Percentiles rank a stretch among this genome's conserved stretches.
Evolutionary conservation across 164 flowering plant genomes (phyloP).

Genomic region (Magnolia officinalis): DNA sequence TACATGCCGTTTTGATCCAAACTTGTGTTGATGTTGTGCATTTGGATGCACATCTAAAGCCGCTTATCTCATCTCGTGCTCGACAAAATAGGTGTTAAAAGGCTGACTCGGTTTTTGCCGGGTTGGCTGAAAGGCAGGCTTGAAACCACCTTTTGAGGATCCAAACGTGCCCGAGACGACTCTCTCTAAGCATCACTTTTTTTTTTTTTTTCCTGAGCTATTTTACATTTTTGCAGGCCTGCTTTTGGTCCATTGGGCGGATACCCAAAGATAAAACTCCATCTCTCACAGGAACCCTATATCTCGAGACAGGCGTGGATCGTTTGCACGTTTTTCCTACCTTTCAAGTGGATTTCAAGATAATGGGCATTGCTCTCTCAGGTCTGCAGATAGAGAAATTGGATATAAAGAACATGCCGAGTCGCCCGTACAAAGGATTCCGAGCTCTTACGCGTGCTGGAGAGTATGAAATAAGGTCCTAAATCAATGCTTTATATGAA

Average conservation of each 20-base stretch:
- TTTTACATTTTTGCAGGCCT: constrained; percentile 47
- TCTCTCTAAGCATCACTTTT: no score
- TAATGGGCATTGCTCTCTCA: constrained; percentile 91
- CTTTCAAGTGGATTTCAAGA: constrained; percentile 71
- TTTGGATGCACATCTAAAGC: no score
- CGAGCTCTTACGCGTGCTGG: constrained; percentile 85
- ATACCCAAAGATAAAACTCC: constrained; percentile 94
- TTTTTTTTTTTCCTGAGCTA: not conserved
- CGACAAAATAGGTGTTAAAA: no score
- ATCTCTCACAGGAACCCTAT: constrained; percentile 72
- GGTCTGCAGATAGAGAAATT: constrained; percentile 78
- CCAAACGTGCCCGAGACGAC: no score
- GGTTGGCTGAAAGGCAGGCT: no score
- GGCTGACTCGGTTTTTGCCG: no score
- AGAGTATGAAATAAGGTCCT: constrained; percentile 75
- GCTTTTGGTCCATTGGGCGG: constrained; percentile 83
- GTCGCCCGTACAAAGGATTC: constrained; percentile 80
- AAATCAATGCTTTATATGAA: not conserved
- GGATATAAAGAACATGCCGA: constrained; percentile 58
- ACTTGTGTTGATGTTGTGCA: no score
- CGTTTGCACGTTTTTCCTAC: constrained; percentile 76
- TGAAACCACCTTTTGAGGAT: no score
- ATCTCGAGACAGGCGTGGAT: constrained; percentile 63
- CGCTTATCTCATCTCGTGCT: no score
- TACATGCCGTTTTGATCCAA: no score